These are phyloP conservation scores for Lepiota venenata DNA, from an alignment of 768 basidiomycete species.

Conservation along the genomic window DNA sequence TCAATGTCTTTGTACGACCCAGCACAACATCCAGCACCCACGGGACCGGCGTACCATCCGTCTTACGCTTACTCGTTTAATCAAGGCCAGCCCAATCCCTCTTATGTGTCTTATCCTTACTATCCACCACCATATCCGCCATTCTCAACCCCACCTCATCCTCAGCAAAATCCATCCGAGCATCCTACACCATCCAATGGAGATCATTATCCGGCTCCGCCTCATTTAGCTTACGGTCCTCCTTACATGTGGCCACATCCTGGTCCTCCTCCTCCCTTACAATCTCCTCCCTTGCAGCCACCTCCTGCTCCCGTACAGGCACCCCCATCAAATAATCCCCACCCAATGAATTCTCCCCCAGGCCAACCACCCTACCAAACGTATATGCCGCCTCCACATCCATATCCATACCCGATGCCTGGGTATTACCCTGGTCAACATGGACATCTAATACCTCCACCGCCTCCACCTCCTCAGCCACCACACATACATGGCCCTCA, in stretches of 20 bases:
- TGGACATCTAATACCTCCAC: constrained; percentile 15
- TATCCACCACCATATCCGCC: constrained; percentile 21
- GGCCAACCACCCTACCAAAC: constrained; percentile 16
- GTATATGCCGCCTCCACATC: constrained; percentile 18
- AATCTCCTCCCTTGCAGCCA: constrained; percentile 14
- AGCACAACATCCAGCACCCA: constrained; percentile 32
- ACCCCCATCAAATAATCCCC: constrained; percentile 12
- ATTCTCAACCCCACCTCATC: constrained; percentile 17
- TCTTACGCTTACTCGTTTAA: constrained; percentile 29
- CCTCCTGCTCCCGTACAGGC: constrained; percentile 4
- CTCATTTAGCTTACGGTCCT: constrained; percentile 10
- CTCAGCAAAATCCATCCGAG: constrained; percentile 14
- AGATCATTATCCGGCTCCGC: constrained; percentile 14
- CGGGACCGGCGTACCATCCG: constrained; percentile 10
- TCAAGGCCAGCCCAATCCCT: constrained; percentile 31
- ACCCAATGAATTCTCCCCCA: constrained; percentile 14
- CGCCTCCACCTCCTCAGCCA: constrained; percentile 13
- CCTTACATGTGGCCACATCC: constrained; percentile 15
- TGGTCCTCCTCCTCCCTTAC: constrained; percentile 11
- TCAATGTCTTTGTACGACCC: constrained; percentile 43
- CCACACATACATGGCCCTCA: constrained; percentile 4
- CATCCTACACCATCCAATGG: constrained; percentile 14
- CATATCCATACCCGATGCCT: constrained; percentile 14
- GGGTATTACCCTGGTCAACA: constrained; percentile 17
- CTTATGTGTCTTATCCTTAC: constrained; percentile 18